These are phyloP conservation scores for Juncus effusus DNA, from an alignment of 176 grass and related monocot genomes.

Conservation along the genomic window DNA sequence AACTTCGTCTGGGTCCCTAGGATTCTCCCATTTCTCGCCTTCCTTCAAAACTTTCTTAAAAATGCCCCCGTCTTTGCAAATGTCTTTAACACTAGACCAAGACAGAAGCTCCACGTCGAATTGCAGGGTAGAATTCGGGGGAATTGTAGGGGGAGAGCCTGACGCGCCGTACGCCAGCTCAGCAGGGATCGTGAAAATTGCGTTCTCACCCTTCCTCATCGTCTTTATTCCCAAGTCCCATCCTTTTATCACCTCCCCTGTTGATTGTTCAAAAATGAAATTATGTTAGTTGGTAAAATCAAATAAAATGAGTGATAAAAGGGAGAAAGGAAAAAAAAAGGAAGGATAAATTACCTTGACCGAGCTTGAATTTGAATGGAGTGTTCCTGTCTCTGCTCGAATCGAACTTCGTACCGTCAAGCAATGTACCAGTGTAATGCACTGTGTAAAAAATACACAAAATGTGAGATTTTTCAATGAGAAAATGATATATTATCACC, in stretches of 20 bases:
- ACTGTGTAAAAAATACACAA: slow-evolving; percentile 42
- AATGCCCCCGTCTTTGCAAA: slow-evolving; percentile 92
- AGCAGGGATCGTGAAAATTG: slow-evolving; percentile 90
- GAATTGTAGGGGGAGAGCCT: slow-evolving; percentile 82
- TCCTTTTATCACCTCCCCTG: slow-evolving; percentile 95
- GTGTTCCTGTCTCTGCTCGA: slow-evolving; percentile 75
- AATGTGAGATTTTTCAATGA: slow-evolving; percentile 19
- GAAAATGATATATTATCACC: background rate
- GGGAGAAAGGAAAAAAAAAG: slow-evolving; percentile 22
- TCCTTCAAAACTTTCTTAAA: slow-evolving; percentile 79
- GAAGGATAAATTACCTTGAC: slow-evolving; percentile 57
- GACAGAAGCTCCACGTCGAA: slow-evolving; percentile 96
- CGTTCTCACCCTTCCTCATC: slow-evolving; percentile 99
- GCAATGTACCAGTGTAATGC: slow-evolving; percentile 95
- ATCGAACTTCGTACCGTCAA: slow-evolving; percentile 96
- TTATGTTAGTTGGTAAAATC: too few species aligned
- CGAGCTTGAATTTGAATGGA: slow-evolving; percentile 94
- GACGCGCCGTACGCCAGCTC: slow-evolving; percentile 87
- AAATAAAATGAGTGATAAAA: background rate
- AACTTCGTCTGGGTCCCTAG: slow-evolving; percentile 92
- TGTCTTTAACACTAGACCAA: slow-evolving; percentile 86
- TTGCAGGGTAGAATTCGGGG: slow-evolving; percentile 76
- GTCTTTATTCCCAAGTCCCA: slow-evolving; percentile 98
- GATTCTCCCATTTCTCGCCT: slow-evolving; percentile 96
- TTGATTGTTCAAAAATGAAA: background rate